Evolutionary conservation across 345 rosid genomes (phyloP), one percentile per base, ranked within the genome.

Genomic region (Psidium guajava): DNA sequence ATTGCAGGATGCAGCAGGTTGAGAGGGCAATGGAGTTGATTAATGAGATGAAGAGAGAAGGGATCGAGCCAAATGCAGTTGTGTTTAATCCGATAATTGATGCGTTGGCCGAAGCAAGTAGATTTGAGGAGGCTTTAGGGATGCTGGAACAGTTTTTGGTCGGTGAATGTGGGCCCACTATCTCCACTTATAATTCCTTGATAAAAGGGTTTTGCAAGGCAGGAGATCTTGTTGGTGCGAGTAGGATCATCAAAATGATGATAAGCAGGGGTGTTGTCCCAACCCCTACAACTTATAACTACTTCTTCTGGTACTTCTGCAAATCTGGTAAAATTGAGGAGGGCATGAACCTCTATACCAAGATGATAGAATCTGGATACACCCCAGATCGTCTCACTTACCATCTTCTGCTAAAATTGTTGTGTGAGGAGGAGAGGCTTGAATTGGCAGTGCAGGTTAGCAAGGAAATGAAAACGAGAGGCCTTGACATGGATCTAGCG

Each of bases 151-250:
- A 88, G 83, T 91, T 95, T 89, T 88, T 90, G 47, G 74, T 93
- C 15, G 93, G 95, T 64, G 96, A 91, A 82, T 89, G 93, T 2
- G 96, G 95, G 80, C 99, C 98, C 53, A 91, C 91, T 1, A 86
- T 95, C 61, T 90, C 93, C 83, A 96, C 96, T 36, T 96, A 94
- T 87, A 96, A 94, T 90, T 97, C 98, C 18, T 90, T 94, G 53
- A 95, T 96, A 32, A 93, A 95, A 90, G 94, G 95, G 69, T 92
- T 89, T 84, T 96, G 96, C 86, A 94, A 95, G 91, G 95, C 94
- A 5, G 93, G 91, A 84, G 93, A 97, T 90, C 91, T 94, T 73
- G 87, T 54, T 22, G 93, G 95, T 55, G 96, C 98, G 21, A 93
- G 95, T 87, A 94, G 91, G 83, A 88, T 93, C 42, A 94, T 97